Conservation (phyloP, 495 filamentous ascomycete species). For the Daldinia caldariorum region DNA sequence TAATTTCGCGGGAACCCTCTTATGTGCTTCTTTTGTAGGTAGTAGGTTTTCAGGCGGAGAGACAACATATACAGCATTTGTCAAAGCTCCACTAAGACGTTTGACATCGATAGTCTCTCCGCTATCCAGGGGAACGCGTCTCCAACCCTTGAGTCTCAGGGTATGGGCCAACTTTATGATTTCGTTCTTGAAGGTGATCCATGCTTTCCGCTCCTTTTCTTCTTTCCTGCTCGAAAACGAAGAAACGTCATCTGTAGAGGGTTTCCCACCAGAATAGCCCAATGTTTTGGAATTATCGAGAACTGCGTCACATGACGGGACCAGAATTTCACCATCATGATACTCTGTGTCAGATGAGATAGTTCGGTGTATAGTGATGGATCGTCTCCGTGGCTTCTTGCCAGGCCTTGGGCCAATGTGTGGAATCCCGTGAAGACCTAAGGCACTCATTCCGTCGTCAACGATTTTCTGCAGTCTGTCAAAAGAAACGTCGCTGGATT, state of each 20-base stretch:
- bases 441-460: constrained; percentile 64
- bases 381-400: constrained; percentile 51
- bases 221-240: constrained; percentile 54
- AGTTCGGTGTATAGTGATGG: constrained; percentile 44
- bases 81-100: constrained; percentile 91
- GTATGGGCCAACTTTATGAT: constrained; percentile 91
- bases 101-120: constrained; percentile 78
- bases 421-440: constrained; percentile 53
- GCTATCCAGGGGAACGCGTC: constrained; percentile 72
- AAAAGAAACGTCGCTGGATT: constrained; percentile 68
- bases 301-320: constrained; percentile 79
- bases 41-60: constrained; percentile 73
- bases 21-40: constrained; percentile 48
- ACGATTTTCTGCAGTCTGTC: constrained; percentile 77
- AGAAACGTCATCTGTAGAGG: constrained; percentile 58
- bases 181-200: constrained; percentile 86
- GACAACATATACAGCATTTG: constrained; percentile 96
- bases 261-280: constrained; percentile 72
- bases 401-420: constrained; percentile 48
- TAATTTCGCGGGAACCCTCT: constrained; percentile 69
- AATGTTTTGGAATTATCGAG: constrained; percentile 91
- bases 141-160: constrained; percentile 88
- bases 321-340: constrained; percentile 72
- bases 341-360: constrained; percentile 84
- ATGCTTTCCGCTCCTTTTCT: constrained; percentile 75